phyloP scores from a whole-genome alignment of 164 flowering plant species.

The Liquidambar formosana region DNA sequence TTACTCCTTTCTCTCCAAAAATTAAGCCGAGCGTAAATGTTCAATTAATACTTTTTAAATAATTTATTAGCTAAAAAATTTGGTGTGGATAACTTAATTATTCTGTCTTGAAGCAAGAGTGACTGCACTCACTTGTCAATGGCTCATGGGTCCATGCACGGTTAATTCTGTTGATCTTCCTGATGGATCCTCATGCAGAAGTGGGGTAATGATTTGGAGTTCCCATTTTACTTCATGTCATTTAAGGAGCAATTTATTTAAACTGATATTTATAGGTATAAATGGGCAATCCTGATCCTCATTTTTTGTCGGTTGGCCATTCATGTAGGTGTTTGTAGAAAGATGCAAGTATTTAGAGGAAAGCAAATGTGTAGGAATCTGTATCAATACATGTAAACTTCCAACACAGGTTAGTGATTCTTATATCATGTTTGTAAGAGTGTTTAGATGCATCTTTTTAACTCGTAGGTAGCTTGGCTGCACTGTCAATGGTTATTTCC shows the following conservation, averaged over 20 bases:
- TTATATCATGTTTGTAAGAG: neutral
- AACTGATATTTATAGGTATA: neutral
- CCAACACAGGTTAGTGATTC: slow-evolving; percentile 79
- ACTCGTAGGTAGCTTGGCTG: neutral
- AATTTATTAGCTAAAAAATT: too few relatives aligned
- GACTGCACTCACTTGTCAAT: slow-evolving; percentile 85
- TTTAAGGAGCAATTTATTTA: too few relatives aligned
- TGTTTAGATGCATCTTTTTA: neutral
- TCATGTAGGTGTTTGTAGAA: slow-evolving; percentile 78
- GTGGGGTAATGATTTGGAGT: slow-evolving; percentile 57
- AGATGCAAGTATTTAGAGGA: slow-evolving; percentile 92
- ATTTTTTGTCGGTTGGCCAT: neutral
- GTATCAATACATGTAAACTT: slow-evolving; percentile 86
- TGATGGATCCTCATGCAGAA: slow-evolving; percentile 66
- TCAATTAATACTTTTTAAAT: too few relatives aligned
- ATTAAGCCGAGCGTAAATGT: too few relatives aligned
- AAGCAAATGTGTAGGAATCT: slow-evolving; percentile 90
- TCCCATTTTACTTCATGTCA: neutral
- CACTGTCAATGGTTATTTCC: too few relatives aligned
- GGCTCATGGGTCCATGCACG: slow-evolving; percentile 87
- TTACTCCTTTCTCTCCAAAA: too few relatives aligned
- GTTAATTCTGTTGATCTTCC: slow-evolving; percentile 74
- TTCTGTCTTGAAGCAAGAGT: slow-evolving; percentile 71
- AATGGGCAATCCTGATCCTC: neutral
- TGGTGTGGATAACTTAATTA: too few relatives aligned